A percentile compares a stretch with the other conserved stretches of the same genome.
These are phyloP conservation scores for Hymenoscyphus fructigenus DNA, from an alignment of 2,329 filamentous ascomycete genomes.

Conservation along the genomic window DNA sequence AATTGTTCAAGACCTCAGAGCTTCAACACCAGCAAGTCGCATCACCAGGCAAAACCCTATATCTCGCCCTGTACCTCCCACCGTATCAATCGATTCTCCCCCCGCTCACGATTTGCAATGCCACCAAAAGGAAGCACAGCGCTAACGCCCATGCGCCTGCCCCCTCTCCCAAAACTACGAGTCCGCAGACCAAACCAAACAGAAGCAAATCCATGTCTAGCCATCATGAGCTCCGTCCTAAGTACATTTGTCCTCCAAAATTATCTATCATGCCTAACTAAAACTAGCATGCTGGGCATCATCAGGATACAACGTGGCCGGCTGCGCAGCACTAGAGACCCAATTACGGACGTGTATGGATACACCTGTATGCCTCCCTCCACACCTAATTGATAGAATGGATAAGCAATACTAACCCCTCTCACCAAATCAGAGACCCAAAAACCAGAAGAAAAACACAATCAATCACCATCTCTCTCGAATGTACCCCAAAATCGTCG, in stretches of 20 bases:
- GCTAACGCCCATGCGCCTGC: constrained; percentile 43
- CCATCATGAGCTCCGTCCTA: constrained; percentile 65
- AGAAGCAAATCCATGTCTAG: constrained; percentile 62
- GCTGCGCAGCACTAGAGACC: constrained; percentile 59
- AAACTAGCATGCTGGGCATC: constrained; percentile 78
- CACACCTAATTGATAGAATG: not conserved
- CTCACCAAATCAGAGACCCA: constrained; percentile 48
- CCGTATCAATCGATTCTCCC: not conserved
- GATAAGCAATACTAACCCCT: not conserved
- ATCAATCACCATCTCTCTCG: constrained; percentile 92
- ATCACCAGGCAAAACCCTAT: not conserved
- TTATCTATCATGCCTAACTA: constrained; percentile 9
- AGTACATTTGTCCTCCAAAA: constrained; percentile 48
- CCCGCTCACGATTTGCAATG: constrained; percentile 25
- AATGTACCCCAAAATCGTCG: constrained; percentile 71
- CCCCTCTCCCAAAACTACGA: constrained; percentile 61
- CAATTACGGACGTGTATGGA: constrained; percentile 76
- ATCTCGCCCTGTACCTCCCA: not conserved
- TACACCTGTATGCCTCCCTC: constrained; percentile 57
- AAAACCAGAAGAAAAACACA: constrained; percentile 63
- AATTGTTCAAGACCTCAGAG: constrained; percentile 14
- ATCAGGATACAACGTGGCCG: constrained; percentile 63
- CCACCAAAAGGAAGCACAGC: constrained; percentile 37
- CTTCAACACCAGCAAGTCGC: constrained; percentile 6
- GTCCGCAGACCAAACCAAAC: constrained; percentile 63